These are phyloP conservation scores for Euphorbia corollata DNA, from an alignment of 441 rosid species.

Conservation along the genomic window DNA sequence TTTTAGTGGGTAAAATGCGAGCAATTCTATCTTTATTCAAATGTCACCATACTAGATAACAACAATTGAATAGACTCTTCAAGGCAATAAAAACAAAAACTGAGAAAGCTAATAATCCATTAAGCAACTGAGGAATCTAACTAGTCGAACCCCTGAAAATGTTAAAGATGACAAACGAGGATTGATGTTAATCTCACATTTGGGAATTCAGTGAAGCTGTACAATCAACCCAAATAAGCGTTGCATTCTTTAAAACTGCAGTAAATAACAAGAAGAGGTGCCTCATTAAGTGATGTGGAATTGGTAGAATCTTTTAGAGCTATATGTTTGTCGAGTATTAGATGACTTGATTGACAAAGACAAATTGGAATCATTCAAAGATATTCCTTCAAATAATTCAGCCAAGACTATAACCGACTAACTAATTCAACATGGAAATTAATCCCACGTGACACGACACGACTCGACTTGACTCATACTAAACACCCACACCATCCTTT, in stretches of 20 bases:
- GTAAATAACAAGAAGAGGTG: too few species aligned
- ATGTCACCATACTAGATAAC: slow-evolving; percentile 1
- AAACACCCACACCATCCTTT: too few species aligned
- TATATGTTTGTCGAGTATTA: slow-evolving; percentile 32
- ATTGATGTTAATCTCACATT: slow-evolving; percentile 6
- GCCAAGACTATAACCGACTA: slow-evolving; percentile 17
- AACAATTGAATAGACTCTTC: not conserved
- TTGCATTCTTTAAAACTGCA: slow-evolving; percentile 8
- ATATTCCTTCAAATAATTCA: slow-evolving; percentile 42
- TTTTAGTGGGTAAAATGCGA: slow-evolving; percentile 4
- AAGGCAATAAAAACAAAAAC: not conserved
- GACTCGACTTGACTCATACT: too few species aligned
- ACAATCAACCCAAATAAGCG: slow-evolving; percentile 7
- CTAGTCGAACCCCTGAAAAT: not conserved
- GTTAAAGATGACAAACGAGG: not conserved
- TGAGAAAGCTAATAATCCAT: too few species aligned
- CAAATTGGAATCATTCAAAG: slow-evolving; percentile 37
- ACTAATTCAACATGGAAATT: too few species aligned
- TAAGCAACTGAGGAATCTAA: not conserved
- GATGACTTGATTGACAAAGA: slow-evolving; percentile 32
- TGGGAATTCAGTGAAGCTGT: not conserved
- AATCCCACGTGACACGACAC: too few species aligned
- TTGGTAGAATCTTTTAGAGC: slow-evolving; percentile 25
- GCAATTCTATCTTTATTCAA: slow-evolving; percentile 9
- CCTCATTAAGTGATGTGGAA: slow-evolving; percentile 19